Base-by-base conservation (phyloP, 176 grass and related monocot species). In the Avena insularis region DNA sequence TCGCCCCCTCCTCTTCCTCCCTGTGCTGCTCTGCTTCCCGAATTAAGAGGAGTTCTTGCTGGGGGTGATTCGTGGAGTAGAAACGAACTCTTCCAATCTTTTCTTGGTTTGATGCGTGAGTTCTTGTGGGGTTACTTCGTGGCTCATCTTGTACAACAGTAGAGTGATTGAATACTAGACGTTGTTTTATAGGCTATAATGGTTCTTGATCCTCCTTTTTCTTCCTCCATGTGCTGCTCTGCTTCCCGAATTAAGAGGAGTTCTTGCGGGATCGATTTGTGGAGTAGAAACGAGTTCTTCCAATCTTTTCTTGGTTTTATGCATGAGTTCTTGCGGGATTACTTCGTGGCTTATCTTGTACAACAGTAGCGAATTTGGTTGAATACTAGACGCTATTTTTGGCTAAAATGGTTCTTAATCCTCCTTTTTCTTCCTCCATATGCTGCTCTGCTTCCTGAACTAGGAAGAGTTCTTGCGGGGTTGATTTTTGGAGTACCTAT, bases 21-120 rank as follows among this genome's bases (percentile, higher is more conserved):
- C 67, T 40, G 19, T 71, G 69, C 17, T 21, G 69, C 38, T 72
- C 69, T 72, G 69, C 69, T 21, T 21, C 40, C 69, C 40, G 69
- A 19, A 47, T 1, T n/a, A 46, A 71, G 16, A 70, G 43, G 68
- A 71, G 38, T 71, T 71, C 45, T 47, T 48, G 36, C 19, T 35
- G 17, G 36, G 68, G 4, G 43, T 71, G 9, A n/a, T 45, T n/a
- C 46, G 59, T 46, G 69, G 69, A 71, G 38, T 71, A 71, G 8
- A 71, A 71, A 21, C 19, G 38, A 20, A 2, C 19, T 20, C 19
- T 46, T 45, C 69, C 69, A n/a, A 71, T 11, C 9, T 71, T 71
- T 20, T 46, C 17, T 71, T 45, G 69, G 69, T 11, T 46, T 71
- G 69, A 19, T 23, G 59, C 59, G 12, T 71, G 69, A 71, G 19